Conservation (phyloP, 257 asterid genomes). For the Solanum bukasovii region DNA sequence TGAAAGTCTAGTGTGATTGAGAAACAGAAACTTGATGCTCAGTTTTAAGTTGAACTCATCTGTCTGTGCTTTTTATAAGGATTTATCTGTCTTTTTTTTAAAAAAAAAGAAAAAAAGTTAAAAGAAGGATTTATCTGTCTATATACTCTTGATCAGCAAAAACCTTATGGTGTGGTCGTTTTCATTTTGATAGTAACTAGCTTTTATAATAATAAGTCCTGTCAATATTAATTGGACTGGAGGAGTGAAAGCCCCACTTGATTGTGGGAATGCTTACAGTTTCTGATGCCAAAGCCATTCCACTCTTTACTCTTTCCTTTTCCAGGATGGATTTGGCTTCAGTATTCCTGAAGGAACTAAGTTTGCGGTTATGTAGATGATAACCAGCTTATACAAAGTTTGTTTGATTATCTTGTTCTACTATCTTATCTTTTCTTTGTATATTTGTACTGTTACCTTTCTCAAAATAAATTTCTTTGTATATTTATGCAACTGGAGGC, state of each 20-base stretch:
- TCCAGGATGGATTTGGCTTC: not conserved
- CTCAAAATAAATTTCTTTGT: conserved; percentile 1
- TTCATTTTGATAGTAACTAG: not conserved
- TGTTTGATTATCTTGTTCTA: not conserved
- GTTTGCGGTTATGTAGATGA: not conserved
- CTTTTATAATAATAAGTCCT: not conserved
- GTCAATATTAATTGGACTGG: not conserved
- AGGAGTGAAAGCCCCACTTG: not conserved
- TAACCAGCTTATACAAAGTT: not conserved
- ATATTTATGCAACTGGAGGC: conserved; percentile 42
- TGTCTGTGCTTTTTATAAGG: not conserved
- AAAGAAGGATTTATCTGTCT: not conserved
- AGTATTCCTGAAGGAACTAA: not conserved
- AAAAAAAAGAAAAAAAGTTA: not conserved
- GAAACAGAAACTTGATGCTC: not conserved
- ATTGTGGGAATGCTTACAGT: not conserved
- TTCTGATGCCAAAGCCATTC: not conserved
- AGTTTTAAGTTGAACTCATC: not conserved
- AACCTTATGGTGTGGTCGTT: not conserved
- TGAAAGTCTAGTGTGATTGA: not conserved
- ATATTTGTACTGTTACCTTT: not conserved
- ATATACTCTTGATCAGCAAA: not conserved
- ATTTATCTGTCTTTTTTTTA: not conserved
- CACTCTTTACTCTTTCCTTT: not conserved
- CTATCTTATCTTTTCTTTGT: not conserved